A percentile compares a stretch with the other conserved stretches of the same genome.
Conservation (phyloP, 2,329 filamentous ascomycete species). For the Cladosporium sp. region DNA sequence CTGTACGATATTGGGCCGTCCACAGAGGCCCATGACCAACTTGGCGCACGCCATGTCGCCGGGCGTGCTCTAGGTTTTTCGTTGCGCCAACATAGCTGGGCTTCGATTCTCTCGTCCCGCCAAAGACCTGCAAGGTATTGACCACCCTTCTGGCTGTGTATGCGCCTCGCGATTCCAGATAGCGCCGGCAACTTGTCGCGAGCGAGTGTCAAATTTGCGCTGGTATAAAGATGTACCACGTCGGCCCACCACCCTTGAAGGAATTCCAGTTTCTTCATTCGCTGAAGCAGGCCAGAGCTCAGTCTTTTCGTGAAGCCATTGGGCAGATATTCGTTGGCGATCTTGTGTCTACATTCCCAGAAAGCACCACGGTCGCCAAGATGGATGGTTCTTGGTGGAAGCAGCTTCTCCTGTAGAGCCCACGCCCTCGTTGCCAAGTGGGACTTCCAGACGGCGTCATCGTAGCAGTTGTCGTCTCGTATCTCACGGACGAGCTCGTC, state of each 20-base stretch:
- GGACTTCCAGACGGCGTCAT: background rate
- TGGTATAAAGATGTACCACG: background rate
- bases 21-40: conserved; percentile 6
- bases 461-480: background rate
- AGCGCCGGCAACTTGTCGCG: conserved; percentile 4
- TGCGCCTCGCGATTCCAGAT: background rate
- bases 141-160: background rate
- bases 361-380: background rate
- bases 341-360: background rate
- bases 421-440: background rate
- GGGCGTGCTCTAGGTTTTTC: background rate
- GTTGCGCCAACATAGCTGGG: background rate
- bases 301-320: background rate
- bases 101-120: background rate
- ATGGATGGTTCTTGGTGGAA: background rate
- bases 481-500: background rate
- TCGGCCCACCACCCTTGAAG: background rate
- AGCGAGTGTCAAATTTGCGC: background rate
- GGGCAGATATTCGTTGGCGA: background rate
- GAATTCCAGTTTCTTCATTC: background rate
- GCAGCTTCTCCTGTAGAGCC: conserved; percentile 1
- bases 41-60: background rate
- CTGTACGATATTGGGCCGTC: background rate
- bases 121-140: conserved; percentile 5
- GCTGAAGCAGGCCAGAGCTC: background rate